Percentiles rank a stretch among this genome's conserved stretches.
These are phyloP conservation scores for Cyathus striatus DNA, from an alignment of 768 basidiomycete species.

Conservation along the genomic window DNA sequence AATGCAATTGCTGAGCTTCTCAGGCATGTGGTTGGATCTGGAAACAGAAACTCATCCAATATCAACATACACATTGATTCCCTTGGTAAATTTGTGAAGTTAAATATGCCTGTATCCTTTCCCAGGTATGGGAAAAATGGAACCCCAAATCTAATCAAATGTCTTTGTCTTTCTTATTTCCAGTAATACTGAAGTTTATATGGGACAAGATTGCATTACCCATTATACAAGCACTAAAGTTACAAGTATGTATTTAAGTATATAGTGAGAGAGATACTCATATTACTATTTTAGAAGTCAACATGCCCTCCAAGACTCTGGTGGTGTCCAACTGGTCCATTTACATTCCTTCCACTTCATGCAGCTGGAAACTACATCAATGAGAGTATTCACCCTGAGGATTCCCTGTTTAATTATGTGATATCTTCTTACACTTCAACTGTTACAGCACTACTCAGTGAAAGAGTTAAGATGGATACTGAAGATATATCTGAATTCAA, in stretches of 20 bases:
- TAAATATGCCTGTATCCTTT: not conserved
- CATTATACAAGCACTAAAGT: not conserved
- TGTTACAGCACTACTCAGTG: not conserved
- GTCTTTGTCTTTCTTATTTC: not conserved
- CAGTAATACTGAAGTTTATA: not conserved
- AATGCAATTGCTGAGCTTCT: not conserved
- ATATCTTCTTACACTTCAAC: not conserved
- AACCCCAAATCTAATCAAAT: not conserved
- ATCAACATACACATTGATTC: not conserved
- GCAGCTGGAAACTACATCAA: not conserved
- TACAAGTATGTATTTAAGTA: not conserved
- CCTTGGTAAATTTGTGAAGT: too few relatives aligned
- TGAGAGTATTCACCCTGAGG: not conserved
- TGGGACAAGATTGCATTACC: not conserved
- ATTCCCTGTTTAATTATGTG: not conserved
- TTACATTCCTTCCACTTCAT: not conserved
- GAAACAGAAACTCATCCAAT: not conserved
- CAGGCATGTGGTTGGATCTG: not conserved
- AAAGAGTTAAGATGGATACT: not conserved
- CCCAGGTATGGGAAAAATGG: not conserved
- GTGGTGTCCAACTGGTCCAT: not conserved
- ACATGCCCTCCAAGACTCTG: not conserved
- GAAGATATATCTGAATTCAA: too few relatives aligned
- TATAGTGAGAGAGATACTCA: not conserved
- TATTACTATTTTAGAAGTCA: not conserved